Conservation (phyloP, 2,329 filamentous ascomycete genomes). For the Aureobasidium sp. region DNA sequence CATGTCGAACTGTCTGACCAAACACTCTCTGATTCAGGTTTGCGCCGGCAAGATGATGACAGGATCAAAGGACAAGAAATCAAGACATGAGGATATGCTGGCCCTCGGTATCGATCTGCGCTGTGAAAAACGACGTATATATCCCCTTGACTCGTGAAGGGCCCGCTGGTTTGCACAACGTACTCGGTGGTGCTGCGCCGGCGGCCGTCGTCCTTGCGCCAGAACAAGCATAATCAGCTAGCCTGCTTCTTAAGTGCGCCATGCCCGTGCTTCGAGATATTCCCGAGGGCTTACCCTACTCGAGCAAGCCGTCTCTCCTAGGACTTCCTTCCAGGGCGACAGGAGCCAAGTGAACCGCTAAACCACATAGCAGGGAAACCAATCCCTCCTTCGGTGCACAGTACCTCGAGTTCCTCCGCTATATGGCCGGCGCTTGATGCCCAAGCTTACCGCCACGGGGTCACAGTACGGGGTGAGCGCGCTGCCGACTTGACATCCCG, state of each 20-base stretch:
- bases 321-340: background rate
- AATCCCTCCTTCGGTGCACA: background rate
- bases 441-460: conserved; percentile 9
- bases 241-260: conserved; percentile 11
- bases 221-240: conserved; percentile 15
- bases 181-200: conserved; percentile 1
- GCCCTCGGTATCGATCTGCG: background rate
- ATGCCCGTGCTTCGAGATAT: conserved; percentile 6
- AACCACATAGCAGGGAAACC: background rate
- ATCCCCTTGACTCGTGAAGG: background rate
- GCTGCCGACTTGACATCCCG: conserved; percentile 6
- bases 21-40: background rate
- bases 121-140: background rate
- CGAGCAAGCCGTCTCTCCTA: background rate
- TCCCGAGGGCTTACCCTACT: background rate
- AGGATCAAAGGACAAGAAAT: background rate
- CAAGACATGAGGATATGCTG: background rate
- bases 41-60: background rate
- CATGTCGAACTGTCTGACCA: background rate
- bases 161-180: conserved; percentile 6
- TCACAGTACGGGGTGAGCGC: background rate
- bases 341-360: background rate
- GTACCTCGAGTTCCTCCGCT: background rate
- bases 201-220: conserved; percentile 11
- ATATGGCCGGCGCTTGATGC: conserved; percentile 10